Percentiles rank a stretch among this genome's conserved stretches.
These are phyloP conservation scores for Calonectria henricotiae DNA, from an alignment of 2,329 filamentous ascomycete genomes.

Conservation along the genomic window DNA sequence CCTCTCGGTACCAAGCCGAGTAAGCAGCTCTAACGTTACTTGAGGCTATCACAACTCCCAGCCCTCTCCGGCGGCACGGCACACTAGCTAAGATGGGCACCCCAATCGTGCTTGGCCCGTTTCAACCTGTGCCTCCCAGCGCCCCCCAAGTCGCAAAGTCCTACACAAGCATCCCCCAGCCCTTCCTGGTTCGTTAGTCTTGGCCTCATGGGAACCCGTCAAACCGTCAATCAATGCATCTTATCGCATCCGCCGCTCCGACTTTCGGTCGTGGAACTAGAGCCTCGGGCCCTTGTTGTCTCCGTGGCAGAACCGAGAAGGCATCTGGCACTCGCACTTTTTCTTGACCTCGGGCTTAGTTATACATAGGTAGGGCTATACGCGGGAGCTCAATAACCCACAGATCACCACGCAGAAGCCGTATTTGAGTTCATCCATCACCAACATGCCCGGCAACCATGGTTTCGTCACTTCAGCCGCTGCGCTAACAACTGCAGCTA, in stretches of 20 bases:
- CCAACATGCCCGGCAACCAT: not conserved
- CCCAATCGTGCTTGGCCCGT: constrained; percentile 23
- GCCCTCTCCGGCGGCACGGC: not conserved
- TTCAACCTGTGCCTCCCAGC: constrained; percentile 32
- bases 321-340: constrained; percentile 18
- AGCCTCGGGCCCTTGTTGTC: constrained; percentile 7
- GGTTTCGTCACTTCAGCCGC: constrained; percentile 27
- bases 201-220: not conserved
- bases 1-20: constrained; percentile 18
- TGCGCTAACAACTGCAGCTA: constrained; percentile 1
- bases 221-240: not conserved
- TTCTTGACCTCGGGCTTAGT: not conserved
- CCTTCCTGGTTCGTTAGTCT: constrained; percentile 2
- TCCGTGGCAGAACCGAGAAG: constrained; percentile 26
- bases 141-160: not conserved
- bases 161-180: not conserved
- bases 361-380: constrained; percentile 1
- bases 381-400: constrained; percentile 4
- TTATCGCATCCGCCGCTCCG: not conserved
- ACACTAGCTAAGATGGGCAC: not conserved
- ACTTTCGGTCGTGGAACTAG: constrained; percentile 16
- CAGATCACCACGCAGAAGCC: constrained; percentile 2
- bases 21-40: constrained; percentile 19
- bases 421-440: constrained; percentile 24
- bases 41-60: constrained; percentile 18